Conservation (phyloP, 169 alveolate species). For the Plasmodium adleri region DNA sequence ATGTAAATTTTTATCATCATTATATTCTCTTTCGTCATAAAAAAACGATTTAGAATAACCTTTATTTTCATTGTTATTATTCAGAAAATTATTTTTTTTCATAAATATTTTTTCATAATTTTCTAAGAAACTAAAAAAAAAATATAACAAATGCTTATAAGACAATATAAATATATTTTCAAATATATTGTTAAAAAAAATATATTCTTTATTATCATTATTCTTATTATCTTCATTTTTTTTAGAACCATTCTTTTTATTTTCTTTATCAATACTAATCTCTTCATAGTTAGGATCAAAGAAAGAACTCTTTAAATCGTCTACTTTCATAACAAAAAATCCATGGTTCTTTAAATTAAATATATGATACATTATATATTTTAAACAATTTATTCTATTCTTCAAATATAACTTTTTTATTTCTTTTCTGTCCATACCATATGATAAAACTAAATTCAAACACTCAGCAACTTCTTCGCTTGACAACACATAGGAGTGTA, state of each 20-base stretch:
- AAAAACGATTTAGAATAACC: neutral
- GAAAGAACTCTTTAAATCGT: neutral
- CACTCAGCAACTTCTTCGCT: slow-evolving; percentile 21
- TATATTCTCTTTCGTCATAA: neutral
- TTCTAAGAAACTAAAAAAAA: slow-evolving; percentile 27
- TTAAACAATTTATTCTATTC: slow-evolving; percentile 39
- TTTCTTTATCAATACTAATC: neutral
- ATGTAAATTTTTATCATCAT: too few species aligned
- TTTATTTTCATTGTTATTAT: neutral
- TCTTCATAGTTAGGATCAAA: neutral
- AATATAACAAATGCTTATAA: slow-evolving; percentile 22
- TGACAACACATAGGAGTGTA: slow-evolving; percentile 14
- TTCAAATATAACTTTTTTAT: slow-evolving; percentile 35
- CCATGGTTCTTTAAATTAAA: slow-evolving; percentile 17
- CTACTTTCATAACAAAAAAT: neutral
- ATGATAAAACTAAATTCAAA: slow-evolving; percentile 20
- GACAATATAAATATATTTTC: slow-evolving; percentile 10
- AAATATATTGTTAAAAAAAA: neutral
- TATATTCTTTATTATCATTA: neutral
- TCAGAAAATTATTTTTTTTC: neutral
- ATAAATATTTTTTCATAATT: slow-evolving; percentile 34
- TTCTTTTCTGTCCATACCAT: slow-evolving; percentile 29
- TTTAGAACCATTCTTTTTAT: neutral
- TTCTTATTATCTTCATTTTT: neutral
- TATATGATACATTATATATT: slow-evolving; percentile 30